These are phyloP conservation scores for Ceratobasidium sp. DNA, from an alignment of 1,284 basidiomycete genomes.

Conservation along the genomic window DNA sequence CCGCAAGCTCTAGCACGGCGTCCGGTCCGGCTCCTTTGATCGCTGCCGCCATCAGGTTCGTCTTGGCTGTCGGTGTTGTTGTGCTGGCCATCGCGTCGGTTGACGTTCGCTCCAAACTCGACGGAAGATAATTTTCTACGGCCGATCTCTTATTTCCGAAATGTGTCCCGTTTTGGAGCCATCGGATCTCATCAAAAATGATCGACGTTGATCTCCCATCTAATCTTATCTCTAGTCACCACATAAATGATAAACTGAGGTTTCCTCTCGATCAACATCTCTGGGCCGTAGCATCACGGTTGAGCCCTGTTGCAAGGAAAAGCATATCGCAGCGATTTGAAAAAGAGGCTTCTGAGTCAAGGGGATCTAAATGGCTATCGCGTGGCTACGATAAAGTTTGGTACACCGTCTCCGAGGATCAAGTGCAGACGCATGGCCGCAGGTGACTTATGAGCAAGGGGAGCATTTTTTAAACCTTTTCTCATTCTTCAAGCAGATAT, in stretches of 20 bases:
- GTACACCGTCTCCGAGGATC: no score
- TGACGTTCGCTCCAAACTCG: background rate
- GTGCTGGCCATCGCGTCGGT: slow-evolving; percentile 21
- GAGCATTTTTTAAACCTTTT: no score
- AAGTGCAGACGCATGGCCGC: no score
- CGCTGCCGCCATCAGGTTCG: background rate
- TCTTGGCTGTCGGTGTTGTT: background rate
- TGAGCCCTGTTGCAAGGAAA: no score
- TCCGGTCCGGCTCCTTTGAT: slow-evolving; percentile 56
- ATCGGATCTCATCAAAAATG: slow-evolving; percentile 21
- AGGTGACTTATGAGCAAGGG: no score
- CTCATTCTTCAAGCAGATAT: no score
- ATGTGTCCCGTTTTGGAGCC: slow-evolving; percentile 3
- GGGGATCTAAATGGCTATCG: no score
- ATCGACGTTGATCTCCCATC: background rate
- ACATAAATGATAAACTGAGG: background rate
- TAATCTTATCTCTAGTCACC: slow-evolving; percentile 13
- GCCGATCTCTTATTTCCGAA: slow-evolving; percentile 26
- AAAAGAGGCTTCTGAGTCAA: no score
- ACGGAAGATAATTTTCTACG: slow-evolving; percentile 9
- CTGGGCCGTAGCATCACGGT: no score
- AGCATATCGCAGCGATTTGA: no score
- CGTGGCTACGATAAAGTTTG: no score
- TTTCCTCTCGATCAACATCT: background rate
- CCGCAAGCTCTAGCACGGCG: slow-evolving; percentile 89